Evolutionary conservation across 2,329 filamentous ascomycete species (phyloP).

Genomic region (Monosporascus sp.): DNA sequence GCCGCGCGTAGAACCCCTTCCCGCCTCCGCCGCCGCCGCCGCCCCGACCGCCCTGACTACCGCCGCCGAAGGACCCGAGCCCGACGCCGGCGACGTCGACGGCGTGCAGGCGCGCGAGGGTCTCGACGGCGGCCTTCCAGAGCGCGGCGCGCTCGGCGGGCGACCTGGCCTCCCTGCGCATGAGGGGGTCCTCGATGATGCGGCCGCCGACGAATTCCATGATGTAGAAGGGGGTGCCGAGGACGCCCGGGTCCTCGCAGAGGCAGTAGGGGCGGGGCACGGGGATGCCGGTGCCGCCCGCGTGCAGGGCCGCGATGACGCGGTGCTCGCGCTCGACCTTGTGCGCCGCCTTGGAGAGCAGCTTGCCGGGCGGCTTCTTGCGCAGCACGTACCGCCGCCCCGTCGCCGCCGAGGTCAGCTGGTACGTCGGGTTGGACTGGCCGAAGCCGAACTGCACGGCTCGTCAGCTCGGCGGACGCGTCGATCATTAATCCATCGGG

Average conservation of each 20-base stretch:
- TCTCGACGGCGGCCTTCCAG: constrained; percentile 81
- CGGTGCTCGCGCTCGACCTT: constrained; percentile 94
- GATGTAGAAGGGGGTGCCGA: constrained; percentile 93
- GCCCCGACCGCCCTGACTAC: constrained; percentile 35
- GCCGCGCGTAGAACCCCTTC: constrained; percentile 71
- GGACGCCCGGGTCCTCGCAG: constrained; percentile 73
- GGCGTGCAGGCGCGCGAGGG: constrained; percentile 79
- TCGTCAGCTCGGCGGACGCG: constrained; percentile 3
- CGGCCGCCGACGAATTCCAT: constrained; percentile 95
- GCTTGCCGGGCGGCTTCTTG: constrained; percentile 94
- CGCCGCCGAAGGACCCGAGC: constrained; percentile 68
- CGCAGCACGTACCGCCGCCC: constrained; percentile 78
- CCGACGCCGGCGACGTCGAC: constrained; percentile 63
- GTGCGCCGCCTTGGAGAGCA: constrained; percentile 90
- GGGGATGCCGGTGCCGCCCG: constrained; percentile 66
- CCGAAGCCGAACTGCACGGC: constrained; percentile 80
- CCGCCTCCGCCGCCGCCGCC: constrained; percentile 43
- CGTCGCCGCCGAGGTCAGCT: constrained; percentile 64
- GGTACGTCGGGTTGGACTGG: constrained; percentile 96
- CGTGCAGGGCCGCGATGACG: constrained; percentile 73
- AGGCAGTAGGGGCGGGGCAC: constrained; percentile 79
- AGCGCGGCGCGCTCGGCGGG: constrained; percentile 67
- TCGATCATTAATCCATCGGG: not conserved
- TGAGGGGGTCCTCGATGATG: constrained; percentile 83
- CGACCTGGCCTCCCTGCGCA: constrained; percentile 59